Evolutionary conservation across 1,139 yeast species (phyloP), one percentile per base, ranked within the genome.

Genomic region (Taphrina wiesneri): DNA sequence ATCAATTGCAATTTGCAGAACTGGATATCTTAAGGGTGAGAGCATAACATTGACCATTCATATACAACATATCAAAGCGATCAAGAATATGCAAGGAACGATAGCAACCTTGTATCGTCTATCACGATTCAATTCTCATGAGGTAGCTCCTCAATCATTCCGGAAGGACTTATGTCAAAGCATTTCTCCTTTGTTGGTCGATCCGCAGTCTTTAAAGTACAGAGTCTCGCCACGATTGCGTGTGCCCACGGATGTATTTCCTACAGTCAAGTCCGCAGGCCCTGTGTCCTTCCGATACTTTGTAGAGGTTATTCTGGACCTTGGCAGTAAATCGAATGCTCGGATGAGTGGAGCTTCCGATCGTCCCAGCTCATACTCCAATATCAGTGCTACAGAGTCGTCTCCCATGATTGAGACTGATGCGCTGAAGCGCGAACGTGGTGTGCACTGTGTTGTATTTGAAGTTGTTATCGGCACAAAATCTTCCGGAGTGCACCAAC

Each of bases 161-260:
- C 80, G 97, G 70, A 91, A 91, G 74, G 97, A 91, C 74, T 78
- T 91, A 21, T 85, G 87, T 47, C 97, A 91, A 75, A 82, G 84
- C 56, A 82, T 90, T 0, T 81, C 88, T 0, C 96, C 97, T 0
- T 77, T 91, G n/a, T 86, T 85, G 70, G 85, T 90, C 25, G 93
- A 90, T 73, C 92, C 95, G 0, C 78, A 74, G 5, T 82, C 88
- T 0, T 79, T 85, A 56, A 77, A 80, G 39, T 81, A 86, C 36
- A 86, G 83, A 51, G 81, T 87, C 3, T 83, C 83, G 46, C 84
- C 92, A 0, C 83, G 84, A 56, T 76, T 91, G 26, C 79, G 86
- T 69, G 86, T 91, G 0, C 97, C 97, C 0, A 84, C 89, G 0
- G 97, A 91, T 72, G 86, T 90, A 0, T 90, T 91, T 74, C 96